Evolutionary conservation across 495 filamentous ascomycete species (phyloP).

Genomic region (Terfezia boudieri): DNA sequence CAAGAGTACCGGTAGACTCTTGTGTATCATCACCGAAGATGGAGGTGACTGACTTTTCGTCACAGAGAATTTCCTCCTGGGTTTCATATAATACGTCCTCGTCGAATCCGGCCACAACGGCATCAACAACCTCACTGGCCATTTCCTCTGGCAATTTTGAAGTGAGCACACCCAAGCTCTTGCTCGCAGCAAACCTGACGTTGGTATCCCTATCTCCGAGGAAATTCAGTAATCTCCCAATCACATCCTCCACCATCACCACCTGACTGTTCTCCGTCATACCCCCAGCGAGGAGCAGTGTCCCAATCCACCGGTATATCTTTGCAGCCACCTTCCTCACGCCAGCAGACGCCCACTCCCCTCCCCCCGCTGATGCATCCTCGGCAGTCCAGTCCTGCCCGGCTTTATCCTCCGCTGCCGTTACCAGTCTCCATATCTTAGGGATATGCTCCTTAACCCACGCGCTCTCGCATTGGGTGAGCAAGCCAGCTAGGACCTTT

Average conservation of each 20-base stretch:
- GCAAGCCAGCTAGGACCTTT: slow-evolving; percentile 52
- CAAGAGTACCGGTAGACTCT: slow-evolving; percentile 1
- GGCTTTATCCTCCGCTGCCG: slow-evolving; percentile 3
- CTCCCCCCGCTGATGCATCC: background rate
- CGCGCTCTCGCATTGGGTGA: slow-evolving; percentile 32
- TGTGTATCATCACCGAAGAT: slow-evolving; percentile 22
- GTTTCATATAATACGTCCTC: slow-evolving; percentile 47
- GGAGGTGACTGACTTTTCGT: slow-evolving; percentile 24
- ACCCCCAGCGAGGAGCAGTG: slow-evolving; percentile 31
- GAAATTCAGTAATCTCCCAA: slow-evolving; percentile 43
- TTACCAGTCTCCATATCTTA: slow-evolving; percentile 25
- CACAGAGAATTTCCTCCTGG: background rate
- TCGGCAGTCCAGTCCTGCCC: slow-evolving; percentile 3
- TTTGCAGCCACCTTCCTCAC: slow-evolving; percentile 67
- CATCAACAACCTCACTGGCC: slow-evolving; percentile 66
- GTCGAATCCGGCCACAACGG: slow-evolving; percentile 49
- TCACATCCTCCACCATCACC: slow-evolving; percentile 43
- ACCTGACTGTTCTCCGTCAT: slow-evolving; percentile 14
- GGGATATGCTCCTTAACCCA: slow-evolving; percentile 30
- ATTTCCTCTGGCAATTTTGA: slow-evolving; percentile 55
- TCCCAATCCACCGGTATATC: slow-evolving; percentile 46
- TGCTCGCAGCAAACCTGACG: slow-evolving; percentile 74
- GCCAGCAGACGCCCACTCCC: slow-evolving; percentile 35
- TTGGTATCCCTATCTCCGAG: slow-evolving; percentile 70
- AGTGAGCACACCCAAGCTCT: slow-evolving; percentile 70